Evolutionary conservation across 768 basidiomycete genomes (phyloP), one percentile per base, ranked within the genome.

Genomic region (Xerocomellus intermedius): DNA sequence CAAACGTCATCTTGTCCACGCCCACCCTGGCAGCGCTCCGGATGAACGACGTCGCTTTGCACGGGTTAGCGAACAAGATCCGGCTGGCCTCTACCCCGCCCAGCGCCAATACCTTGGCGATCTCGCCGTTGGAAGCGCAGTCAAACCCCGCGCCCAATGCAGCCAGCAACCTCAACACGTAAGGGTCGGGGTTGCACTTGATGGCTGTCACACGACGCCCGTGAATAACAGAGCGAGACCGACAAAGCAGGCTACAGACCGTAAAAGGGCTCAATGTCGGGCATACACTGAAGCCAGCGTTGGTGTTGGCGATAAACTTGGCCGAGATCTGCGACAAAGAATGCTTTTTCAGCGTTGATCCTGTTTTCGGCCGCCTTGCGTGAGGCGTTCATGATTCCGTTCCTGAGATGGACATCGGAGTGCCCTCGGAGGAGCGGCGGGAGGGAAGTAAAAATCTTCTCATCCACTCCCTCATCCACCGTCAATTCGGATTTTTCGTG

Each of bases 161-260:
- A 17, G 92, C 91, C 39, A 99, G 83, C 47, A 99, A 81, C 56
- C 94, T 87, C 48, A 98, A 79, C 54, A 99, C 86, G 66, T 92
- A 92, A 4, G 94, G 94, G 66, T 98, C 96, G 21, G 97, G 96
- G 76, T 99, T 99, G 75, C 94, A 97, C 76, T 99, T 99, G 67
- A 98, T 85, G 56, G 97, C 94, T 94, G 68, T 51, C 61, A 58
- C 58, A 48, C 21, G 57, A 61, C 56, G 30, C 17, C 50, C 45
- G 58, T 68, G 56, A 68, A 65, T 43, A 65, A 66, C 62, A 66
- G 57, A 64, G 66, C 59, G 50, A 54, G 7, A 56, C 45, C 33
- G 39, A 49, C n/a, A 55, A 50, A 35, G 52, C 50, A 54, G 36
- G 37, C 33, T 58, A 75, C 86, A 55, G 59, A 93, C 93, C 96